A percentile compares a stretch with the other conserved stretches of the same genome.
Conservation (phyloP, 805 yeast species). For the Teunomyces panamensis region DNA sequence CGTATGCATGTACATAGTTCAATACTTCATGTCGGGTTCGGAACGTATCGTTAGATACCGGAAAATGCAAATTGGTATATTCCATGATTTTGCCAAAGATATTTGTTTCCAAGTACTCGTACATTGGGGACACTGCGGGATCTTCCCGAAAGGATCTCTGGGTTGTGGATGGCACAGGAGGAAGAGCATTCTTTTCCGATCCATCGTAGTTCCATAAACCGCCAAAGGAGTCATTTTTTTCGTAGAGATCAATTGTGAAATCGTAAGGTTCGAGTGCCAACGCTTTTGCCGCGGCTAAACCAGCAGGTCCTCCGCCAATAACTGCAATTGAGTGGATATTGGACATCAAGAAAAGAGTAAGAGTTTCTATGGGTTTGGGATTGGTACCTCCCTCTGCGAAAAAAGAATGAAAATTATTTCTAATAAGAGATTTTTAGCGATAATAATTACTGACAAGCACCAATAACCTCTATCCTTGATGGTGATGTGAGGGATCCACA, state of each 20-base stretch:
- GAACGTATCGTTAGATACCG: conserved; percentile 11
- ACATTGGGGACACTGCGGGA: conserved; percentile 21
- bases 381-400: too few species aligned
- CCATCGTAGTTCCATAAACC: conserved; percentile 43
- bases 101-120: conserved; percentile 34
- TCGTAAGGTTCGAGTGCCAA: conserved; percentile 16
- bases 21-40: conserved; percentile 16
- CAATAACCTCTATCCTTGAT: neutral
- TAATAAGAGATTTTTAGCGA: neutral
- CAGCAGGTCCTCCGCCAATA: conserved; percentile 26
- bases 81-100: conserved; percentile 46
- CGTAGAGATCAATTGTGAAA: conserved; percentile 38
- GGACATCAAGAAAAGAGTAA: neutral
- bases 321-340: conserved; percentile 16
- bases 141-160: neutral
- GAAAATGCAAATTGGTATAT: conserved; percentile 31
- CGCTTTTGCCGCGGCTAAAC: conserved; percentile 24
- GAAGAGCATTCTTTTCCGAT: conserved; percentile 13
- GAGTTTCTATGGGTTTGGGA: neutral
- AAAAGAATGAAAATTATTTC: neutral
- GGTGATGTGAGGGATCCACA: neutral
- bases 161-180: conserved; percentile 8
- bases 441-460: neutral
- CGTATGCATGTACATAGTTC: conserved; percentile 15
- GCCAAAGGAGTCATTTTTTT: conserved; percentile 37